These are phyloP conservation scores for Ophiostoma pallidulum DNA, from an alignment of 2,329 filamentous ascomycete genomes.

Conservation along the genomic window DNA sequence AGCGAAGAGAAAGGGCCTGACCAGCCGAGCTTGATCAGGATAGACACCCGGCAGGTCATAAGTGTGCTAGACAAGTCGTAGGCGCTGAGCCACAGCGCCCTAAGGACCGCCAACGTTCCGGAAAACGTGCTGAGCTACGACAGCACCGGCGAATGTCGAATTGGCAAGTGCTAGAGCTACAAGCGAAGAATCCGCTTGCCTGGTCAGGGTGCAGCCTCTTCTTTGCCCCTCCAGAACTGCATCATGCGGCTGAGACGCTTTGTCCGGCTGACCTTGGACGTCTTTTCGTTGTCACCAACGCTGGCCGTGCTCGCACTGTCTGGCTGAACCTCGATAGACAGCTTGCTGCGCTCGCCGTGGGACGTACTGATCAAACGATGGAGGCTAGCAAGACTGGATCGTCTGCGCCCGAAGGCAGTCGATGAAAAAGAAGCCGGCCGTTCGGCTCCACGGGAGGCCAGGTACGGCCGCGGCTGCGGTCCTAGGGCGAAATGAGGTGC, in stretches of 20 bases:
- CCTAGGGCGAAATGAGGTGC: conserved; percentile 31
- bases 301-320: conserved; percentile 27
- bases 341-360: conserved; percentile 65
- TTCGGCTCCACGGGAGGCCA: conserved; percentile 39
- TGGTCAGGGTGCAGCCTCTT: conserved; percentile 18
- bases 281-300: conserved; percentile 41
- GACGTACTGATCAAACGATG: conserved; percentile 67
- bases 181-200: neutral
- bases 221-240: conserved; percentile 66
- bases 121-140: too few relatives aligned
- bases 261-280: conserved; percentile 52
- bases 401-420: conserved; percentile 56
- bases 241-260: conserved; percentile 66
- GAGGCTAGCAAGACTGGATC: conserved; percentile 67
- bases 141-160: too few relatives aligned
- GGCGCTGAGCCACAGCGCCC: too few relatives aligned
- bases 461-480: conserved; percentile 37
- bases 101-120: too few relatives aligned
- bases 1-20: too few relatives aligned
- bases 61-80: too few relatives aligned
- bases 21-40: too few relatives aligned
- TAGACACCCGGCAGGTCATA: too few relatives aligned
- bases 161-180: too few relatives aligned
- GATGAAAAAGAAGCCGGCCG: conserved; percentile 54
- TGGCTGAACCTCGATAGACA: conserved; percentile 56